Conservation (phyloP, 768 basidiomycete genomes). For the Phlebiopsis gigantea region DNA sequence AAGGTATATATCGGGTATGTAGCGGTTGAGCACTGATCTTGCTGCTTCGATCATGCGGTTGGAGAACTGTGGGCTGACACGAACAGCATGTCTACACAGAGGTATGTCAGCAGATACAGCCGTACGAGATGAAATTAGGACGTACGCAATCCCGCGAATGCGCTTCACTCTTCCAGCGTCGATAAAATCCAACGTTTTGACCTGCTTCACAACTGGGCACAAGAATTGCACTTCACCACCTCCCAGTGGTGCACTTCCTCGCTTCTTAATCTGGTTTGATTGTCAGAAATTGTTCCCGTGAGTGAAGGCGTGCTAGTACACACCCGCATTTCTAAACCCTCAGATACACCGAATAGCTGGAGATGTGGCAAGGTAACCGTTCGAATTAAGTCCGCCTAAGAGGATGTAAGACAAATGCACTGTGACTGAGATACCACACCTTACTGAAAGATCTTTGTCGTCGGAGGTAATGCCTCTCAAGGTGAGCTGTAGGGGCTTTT, state of each 20-base stretch:
- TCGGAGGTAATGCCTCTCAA: slow-evolving; percentile 91
- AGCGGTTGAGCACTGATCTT: slow-evolving; percentile 89
- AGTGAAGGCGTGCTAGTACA: slow-evolving; percentile 15
- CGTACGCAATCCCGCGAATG: slow-evolving; percentile 93
- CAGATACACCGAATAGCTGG: slow-evolving; percentile 84
- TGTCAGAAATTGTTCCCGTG: neutral
- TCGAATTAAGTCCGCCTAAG: slow-evolving; percentile 79
- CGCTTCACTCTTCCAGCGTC: slow-evolving; percentile 89
- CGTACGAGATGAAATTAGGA: slow-evolving; percentile 14
- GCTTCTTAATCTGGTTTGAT: slow-evolving; percentile 77
- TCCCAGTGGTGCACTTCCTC: slow-evolving; percentile 87
- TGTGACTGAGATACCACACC: slow-evolving; percentile 22
- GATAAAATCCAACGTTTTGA: slow-evolving; percentile 90
- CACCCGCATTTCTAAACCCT: slow-evolving; percentile 86
- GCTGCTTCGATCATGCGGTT: slow-evolving; percentile 96
- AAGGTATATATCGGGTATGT: slow-evolving; percentile 96
- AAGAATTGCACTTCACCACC: slow-evolving; percentile 92
- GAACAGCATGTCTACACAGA: slow-evolving; percentile 76
- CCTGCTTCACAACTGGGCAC: slow-evolving; percentile 88
- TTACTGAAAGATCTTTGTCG: slow-evolving; percentile 84
- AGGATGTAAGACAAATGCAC: neutral
- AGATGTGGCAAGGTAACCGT: slow-evolving; percentile 90
- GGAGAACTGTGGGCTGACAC: slow-evolving; percentile 95
- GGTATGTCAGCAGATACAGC: neutral
- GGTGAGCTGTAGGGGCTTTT: slow-evolving; percentile 77